A percentile compares a stretch with the other conserved stretches of the same genome.
Conservation (phyloP, 2,329 filamentous ascomycete genomes). For the Monosporascus cannonballus region DNA sequence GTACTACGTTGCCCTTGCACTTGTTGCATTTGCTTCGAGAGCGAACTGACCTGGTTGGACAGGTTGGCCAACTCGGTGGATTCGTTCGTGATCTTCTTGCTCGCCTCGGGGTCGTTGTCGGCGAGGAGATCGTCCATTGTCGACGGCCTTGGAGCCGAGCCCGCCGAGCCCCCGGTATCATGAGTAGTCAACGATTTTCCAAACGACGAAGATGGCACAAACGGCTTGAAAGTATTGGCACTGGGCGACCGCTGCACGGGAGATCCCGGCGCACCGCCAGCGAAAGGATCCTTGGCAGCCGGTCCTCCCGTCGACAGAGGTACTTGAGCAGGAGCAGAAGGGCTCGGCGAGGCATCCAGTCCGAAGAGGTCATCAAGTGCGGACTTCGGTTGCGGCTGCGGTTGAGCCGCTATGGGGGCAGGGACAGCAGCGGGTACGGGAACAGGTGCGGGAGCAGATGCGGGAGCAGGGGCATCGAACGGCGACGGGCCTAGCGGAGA, state of each 20-base stretch:
- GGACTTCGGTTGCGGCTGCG: constrained; percentile 55
- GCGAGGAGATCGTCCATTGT: constrained; percentile 80
- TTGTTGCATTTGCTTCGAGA: constrained; percentile 91
- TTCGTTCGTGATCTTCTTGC: constrained; percentile 81
- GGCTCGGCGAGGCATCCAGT: constrained; percentile 61
- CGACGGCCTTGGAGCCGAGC: constrained; percentile 40
- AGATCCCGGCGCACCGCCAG: constrained; percentile 49
- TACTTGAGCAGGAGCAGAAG: constrained; percentile 52
- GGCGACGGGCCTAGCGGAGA: constrained; percentile 43
- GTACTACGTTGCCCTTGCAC: constrained; percentile 75
- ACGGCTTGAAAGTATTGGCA: constrained; percentile 70
- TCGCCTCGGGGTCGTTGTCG: constrained; percentile 82
- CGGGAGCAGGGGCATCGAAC: constrained; percentile 37
- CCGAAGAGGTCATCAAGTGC: constrained; percentile 93
- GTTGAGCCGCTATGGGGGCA: constrained; percentile 23
- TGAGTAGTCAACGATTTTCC: constrained; percentile 76
- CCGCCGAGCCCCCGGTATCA: constrained; percentile 58
- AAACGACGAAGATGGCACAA: constrained; percentile 87
- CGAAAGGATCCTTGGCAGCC: constrained; percentile 57
- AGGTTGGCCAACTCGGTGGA: constrained; percentile 91
- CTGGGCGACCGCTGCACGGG: constrained; percentile 43
- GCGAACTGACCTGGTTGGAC: constrained; percentile 86
- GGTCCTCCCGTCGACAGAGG: constrained; percentile 72
- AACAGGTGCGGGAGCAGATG: constrained; percentile 17
- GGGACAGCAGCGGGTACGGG: constrained; percentile 23